Conservation (phyloP, 176 grass and related monocot species). For the Poa annua region DNA sequence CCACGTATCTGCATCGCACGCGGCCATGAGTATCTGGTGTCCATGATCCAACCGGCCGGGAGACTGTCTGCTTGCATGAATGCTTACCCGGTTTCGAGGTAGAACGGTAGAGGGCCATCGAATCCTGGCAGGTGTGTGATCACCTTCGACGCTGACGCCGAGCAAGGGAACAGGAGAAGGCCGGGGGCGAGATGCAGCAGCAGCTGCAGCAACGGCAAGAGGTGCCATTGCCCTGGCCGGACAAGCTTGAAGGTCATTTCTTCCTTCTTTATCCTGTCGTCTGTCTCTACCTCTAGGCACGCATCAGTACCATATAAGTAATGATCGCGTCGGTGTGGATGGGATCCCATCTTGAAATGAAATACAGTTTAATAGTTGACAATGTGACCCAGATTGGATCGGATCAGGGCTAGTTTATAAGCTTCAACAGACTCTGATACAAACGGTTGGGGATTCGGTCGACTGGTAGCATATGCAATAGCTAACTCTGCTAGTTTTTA, state of each 20-base stretch:
- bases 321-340: too few species aligned
- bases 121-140: constrained; percentile 9
- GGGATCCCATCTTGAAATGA: too few species aligned
- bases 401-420: too few species aligned
- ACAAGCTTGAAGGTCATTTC: background rate
- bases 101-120: background rate
- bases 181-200: background rate
- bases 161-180: background rate
- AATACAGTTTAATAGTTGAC: background rate
- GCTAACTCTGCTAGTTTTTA: too few species aligned
- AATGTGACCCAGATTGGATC: background rate
- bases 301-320: background rate
- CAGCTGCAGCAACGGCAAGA: background rate
- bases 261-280: background rate
- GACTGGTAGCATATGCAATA: too few species aligned
- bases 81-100: constrained; percentile 9
- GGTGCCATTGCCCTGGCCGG: background rate
- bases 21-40: too few species aligned
- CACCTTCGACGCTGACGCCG: background rate
- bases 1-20: constrained; percentile 43
- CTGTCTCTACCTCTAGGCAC: background rate
- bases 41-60: too few species aligned
- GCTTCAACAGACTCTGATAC: too few species aligned
- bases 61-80: too few species aligned
- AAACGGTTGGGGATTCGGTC: too few species aligned